Evolutionary conservation across 2,329 filamentous ascomycete species (phyloP).

Genomic region (Trichoderma afroharzianum): DNA sequence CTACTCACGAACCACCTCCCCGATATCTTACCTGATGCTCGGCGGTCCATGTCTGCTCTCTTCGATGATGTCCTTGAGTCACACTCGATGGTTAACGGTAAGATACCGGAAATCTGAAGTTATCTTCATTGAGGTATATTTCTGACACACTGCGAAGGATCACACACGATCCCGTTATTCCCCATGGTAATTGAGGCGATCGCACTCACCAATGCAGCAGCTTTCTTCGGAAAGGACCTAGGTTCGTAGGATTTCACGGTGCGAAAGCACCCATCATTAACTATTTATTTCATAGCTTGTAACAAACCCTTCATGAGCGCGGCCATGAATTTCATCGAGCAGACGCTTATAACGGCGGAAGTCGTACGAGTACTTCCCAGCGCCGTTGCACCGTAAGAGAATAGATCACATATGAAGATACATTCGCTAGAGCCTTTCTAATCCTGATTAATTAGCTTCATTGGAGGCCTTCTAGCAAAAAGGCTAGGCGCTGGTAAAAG

Average conservation of each 20-base stretch:
- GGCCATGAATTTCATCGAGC: neutral
- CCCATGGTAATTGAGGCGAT: neutral
- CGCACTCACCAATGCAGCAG: neutral
- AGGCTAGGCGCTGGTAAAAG: neutral
- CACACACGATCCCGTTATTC: neutral
- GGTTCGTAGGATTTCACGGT: neutral
- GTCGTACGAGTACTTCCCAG: neutral
- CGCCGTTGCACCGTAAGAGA: neutral
- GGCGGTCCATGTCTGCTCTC: neutral
- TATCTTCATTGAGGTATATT: neutral
- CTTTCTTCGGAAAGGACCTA: neutral
- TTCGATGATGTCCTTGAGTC: neutral
- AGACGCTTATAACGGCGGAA: neutral
- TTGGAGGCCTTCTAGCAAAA: neutral
- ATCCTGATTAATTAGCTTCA: neutral
- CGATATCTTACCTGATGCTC: neutral
- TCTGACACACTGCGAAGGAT: neutral
- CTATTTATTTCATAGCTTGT: neutral
- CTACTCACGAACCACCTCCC: conserved; percentile 1
- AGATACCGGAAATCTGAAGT: too few species aligned
- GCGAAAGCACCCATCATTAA: neutral
- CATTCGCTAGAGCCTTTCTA: neutral
- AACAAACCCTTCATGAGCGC: neutral
- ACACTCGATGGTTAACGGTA: neutral
- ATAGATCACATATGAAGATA: neutral